Percentiles rank a stretch among this genome's conserved stretches.
These are phyloP conservation scores for Trichosporon sp. DNA, from an alignment of 1,284 basidiomycete genomes.

Conservation along the genomic window DNA sequence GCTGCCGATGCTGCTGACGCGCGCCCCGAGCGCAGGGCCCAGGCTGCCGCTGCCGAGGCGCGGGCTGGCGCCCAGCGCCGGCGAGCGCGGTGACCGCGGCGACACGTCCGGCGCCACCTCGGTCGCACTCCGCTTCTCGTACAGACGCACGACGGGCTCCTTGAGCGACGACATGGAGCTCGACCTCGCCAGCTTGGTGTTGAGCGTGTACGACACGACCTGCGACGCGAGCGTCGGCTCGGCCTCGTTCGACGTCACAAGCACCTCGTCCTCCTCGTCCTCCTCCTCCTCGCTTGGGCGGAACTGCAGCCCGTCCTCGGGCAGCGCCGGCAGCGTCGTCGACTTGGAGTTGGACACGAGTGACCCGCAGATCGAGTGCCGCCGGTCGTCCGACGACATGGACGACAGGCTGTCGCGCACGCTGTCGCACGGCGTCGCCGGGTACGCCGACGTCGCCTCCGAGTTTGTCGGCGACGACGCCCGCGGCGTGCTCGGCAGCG, in stretches of 20 bases:
- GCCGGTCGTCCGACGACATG: slow-evolving; percentile 10
- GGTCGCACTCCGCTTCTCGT: neutral
- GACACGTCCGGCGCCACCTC: neutral
- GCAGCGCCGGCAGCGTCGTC: slow-evolving; percentile 11
- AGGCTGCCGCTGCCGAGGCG: neutral
- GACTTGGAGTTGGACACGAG: slow-evolving; percentile 9
- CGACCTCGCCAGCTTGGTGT: slow-evolving; percentile 12
- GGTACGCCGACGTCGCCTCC: slow-evolving; percentile 31
- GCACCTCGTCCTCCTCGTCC: slow-evolving; percentile 4
- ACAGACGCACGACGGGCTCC: neutral
- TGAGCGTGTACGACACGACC: neutral
- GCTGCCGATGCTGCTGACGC: neutral
- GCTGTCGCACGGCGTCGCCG: slow-evolving; percentile 31
- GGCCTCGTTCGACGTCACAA: slow-evolving; percentile 13
- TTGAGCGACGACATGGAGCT: slow-evolving; percentile 13
- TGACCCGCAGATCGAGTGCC: slow-evolving; percentile 7
- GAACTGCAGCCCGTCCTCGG: slow-evolving; percentile 10
- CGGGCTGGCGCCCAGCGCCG: too few species aligned
- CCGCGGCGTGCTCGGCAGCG: slow-evolving; percentile 17
- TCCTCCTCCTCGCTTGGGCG: neutral
- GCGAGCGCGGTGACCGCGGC: too few species aligned
- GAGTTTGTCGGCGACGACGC: slow-evolving; percentile 33
- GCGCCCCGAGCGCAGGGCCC: neutral
- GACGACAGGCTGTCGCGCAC: slow-evolving; percentile 19
- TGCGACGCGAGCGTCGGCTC: slow-evolving; percentile 10